phyloP scores from a whole-genome alignment of 208 protist genomes.

The Wallacemonas collosoma region DNA sequence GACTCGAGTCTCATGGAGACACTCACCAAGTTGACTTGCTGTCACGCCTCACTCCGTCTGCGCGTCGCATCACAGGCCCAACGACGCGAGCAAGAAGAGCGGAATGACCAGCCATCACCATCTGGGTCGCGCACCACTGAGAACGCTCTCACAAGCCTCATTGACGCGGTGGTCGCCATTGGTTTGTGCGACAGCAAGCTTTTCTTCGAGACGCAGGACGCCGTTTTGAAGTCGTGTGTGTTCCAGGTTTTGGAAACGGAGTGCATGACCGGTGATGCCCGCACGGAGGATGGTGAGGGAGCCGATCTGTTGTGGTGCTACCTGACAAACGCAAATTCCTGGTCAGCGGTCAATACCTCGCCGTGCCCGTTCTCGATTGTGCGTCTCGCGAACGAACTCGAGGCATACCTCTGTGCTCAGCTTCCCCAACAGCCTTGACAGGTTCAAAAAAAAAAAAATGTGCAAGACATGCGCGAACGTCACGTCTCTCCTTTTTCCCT shows the following conservation, averaged over 20 bases:
- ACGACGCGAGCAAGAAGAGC: not conserved
- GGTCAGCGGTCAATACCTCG: not conserved
- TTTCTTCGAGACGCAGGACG: conserved; percentile 62
- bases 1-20: conserved; percentile 77
- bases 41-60: conserved; percentile 60
- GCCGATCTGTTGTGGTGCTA: not conserved
- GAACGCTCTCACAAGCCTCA: conserved; percentile 38
- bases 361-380: not conserved
- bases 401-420: not conserved
- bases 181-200: conserved; percentile 77
- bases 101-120: not conserved
- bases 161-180: conserved; percentile 81
- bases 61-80: conserved; percentile 13
- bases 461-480: no score
- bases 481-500: no score
- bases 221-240: conserved; percentile 56
- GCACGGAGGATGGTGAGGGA: not conserved
- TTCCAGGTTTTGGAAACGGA: conserved; percentile 47
- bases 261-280: not conserved
- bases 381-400: not conserved
- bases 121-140: no score
- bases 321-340: not conserved
- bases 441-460: not conserved
- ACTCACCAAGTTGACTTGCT: conserved; percentile 67
- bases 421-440: not conserved